Percentiles rank a stretch among this genome's conserved stretches.
phyloP scores from a whole-genome alignment of 1,284 basidiomycete genomes.

The Sporisorium iseilematis-ciliati region DNA sequence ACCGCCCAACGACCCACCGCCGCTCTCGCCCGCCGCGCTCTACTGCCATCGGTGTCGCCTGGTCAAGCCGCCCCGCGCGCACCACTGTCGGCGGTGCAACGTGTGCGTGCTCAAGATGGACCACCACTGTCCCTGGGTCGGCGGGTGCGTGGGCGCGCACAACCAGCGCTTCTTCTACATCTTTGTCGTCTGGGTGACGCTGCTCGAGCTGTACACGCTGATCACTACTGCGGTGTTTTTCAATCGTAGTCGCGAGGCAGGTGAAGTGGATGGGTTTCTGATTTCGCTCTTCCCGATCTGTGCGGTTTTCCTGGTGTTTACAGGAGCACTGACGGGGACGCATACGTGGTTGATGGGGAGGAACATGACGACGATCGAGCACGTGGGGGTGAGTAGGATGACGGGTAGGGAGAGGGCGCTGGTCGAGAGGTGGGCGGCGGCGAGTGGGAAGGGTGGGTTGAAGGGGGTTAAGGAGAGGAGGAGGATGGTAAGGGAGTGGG shows the following conservation, averaged over 20 bases:
- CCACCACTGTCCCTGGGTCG: constrained; percentile 80
- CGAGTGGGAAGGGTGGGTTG: constrained; percentile 25
- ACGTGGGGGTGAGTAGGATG: constrained; percentile 75
- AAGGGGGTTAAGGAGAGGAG: constrained; percentile 26
- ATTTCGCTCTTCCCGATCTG: constrained; percentile 76
- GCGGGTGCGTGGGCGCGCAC: constrained; percentile 83
- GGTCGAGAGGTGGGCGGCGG: constrained; percentile 70
- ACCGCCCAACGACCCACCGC: constrained; percentile 31
- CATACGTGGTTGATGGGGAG: constrained; percentile 77
- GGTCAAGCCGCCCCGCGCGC: constrained; percentile 78
- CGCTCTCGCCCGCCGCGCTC: constrained; percentile 31
- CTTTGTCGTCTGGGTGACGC: constrained; percentile 76
- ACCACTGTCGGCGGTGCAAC: constrained; percentile 82
- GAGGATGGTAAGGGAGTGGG: constrained; percentile 73
- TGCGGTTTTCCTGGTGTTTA: constrained; percentile 80
- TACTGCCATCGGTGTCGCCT: constrained; percentile 71
- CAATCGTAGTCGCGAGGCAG: constrained; percentile 47
- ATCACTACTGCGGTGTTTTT: constrained; percentile 71
- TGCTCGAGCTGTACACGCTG: constrained; percentile 77
- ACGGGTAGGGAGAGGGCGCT: constrained; percentile 76
- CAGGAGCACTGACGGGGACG: constrained; percentile 74
- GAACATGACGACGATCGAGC: constrained; percentile 85
- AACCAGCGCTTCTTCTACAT: constrained; percentile 85
- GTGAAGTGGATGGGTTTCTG: constrained; percentile 75
- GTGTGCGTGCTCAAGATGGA: constrained; percentile 81